Base-by-base conservation (phyloP, 495 filamentous ascomycete species). In the Neurospora tetrasperma region DNA sequence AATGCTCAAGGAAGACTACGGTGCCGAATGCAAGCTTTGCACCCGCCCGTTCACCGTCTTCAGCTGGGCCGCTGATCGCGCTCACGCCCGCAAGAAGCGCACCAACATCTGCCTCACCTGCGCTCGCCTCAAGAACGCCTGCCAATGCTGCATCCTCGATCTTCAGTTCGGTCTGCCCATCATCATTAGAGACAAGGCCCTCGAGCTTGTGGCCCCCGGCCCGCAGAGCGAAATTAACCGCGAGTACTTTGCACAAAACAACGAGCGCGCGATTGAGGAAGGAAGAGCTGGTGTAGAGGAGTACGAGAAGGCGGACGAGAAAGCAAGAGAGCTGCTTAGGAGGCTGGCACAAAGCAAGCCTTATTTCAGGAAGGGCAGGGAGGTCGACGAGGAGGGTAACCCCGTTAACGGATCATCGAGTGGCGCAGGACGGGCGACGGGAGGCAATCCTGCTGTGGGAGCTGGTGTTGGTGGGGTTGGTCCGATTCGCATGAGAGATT, bases 71-170 rank as follows among this genome's bases (percentile, higher is more conserved):
- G 81, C 92, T 73, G 94, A 96, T 80, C 92, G 94, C 42, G 94
- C 93, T 2, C 84, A 93, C 88, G 89, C 93, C 23, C 92, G 93
- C 73, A 91, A 92, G 80, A 94, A 94, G 83, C 90, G 91, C 69
- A 96, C 93, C 59, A 93, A 90, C 75, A 94, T 98, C 79, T 98
- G 94, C 81, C 88, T 98, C n/a, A 97, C 94, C 9, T 98, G 94
- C 84, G 93, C 93, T 14, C 92, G 94, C 31, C 86, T 97, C 73
- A 96, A 97, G 85, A 98, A 98, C 85, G 96, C 96, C 84, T 99
- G 96, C 81, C 96, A 99, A 83, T 97, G 92, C 82, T 99, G 96
- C 85, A 98, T 98, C 93, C 90, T 98, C 69, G 96, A 99, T 87
- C 84, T 99, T 72, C 92, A 91, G 23, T 98, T 97, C 81, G 96